These are phyloP conservation scores for Choanephora cucurbitarum DNA, from an alignment of 371 early-diverging fungal species.

Conservation along the genomic window DNA sequence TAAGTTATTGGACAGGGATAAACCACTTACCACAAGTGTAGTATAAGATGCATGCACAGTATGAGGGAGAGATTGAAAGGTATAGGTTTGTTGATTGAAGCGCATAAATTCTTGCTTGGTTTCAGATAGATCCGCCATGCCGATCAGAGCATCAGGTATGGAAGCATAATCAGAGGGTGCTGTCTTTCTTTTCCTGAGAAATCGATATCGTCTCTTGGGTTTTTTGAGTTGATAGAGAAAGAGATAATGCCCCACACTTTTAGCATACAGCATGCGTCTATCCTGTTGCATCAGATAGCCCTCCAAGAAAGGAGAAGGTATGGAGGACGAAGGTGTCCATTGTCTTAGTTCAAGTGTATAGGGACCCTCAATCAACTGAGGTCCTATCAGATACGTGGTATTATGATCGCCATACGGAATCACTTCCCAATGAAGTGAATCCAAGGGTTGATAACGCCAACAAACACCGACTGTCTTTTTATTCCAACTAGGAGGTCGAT, in stretches of 20 bases:
- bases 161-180: not conserved
- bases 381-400: constrained; percentile 8
- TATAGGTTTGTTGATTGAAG: not conserved
- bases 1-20: no score
- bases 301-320: not conserved
- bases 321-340: not conserved
- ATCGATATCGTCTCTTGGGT: not conserved
- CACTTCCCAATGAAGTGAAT: constrained; percentile 6
- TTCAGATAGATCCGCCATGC: not conserved
- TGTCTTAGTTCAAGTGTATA: not conserved
- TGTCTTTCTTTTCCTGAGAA: not conserved
- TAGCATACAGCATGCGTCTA: not conserved
- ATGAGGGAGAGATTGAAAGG: not conserved
- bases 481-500: constrained; percentile 12
- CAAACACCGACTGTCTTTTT: constrained; percentile 7
- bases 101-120: not conserved
- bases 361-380: constrained; percentile 8
- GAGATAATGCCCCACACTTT: not conserved
- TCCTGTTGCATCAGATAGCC: not conserved
- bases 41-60: not conserved
- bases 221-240: not conserved
- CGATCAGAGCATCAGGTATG: not conserved
- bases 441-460: constrained; percentile 4
- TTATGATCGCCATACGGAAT: not conserved
- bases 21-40: not conserved